A percentile compares a stretch with the other conserved stretches of the same genome.
phyloP scores from a whole-genome alignment of 768 basidiomycete species.

The Hemileccinum impolitum region DNA sequence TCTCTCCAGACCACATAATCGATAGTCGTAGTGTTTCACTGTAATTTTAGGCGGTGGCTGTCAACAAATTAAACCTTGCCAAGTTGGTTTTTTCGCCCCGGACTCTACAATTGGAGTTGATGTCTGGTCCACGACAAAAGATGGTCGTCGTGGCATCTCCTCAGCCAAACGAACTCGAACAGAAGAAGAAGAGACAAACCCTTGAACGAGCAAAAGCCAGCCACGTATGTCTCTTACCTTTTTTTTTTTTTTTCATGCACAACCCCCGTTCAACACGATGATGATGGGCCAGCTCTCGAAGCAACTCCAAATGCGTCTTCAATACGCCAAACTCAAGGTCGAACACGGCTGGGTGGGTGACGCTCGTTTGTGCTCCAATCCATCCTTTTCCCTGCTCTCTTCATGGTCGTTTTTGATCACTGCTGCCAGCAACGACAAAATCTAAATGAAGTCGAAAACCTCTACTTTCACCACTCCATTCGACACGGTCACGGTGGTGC shows the following conservation, averaged over 20 bases:
- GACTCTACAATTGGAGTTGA: not conserved
- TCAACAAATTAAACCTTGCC: too few species aligned
- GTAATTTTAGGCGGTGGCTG: too few species aligned
- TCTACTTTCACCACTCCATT: constrained; percentile 69
- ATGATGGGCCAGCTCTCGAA: constrained; percentile 51
- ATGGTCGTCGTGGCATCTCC: constrained; percentile 21
- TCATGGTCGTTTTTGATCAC: constrained; percentile 2
- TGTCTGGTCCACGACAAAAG: constrained; percentile 11
- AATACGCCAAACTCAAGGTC: constrained; percentile 76
- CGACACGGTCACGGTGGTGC: constrained; percentile 11
- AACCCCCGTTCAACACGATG: not conserved
- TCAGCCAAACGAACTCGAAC: constrained; percentile 28
- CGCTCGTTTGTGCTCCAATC: not conserved
- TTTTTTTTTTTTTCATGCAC: not conserved
- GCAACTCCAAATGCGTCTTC: constrained; percentile 69
- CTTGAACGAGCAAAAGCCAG: constrained; percentile 55
- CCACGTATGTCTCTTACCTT: constrained; percentile 45
- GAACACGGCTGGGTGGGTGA: constrained; percentile 74
- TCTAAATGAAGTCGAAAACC: constrained; percentile 77
- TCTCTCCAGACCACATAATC: too few species aligned
- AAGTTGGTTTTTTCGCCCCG: too few species aligned
- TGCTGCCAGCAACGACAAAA: constrained; percentile 64
- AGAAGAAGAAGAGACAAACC: constrained; percentile 45
- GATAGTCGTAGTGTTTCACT: too few species aligned
- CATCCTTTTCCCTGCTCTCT: not conserved